Conservation (phyloP, 495 filamentous ascomycete genomes). For the Penicillium pulvis region DNA sequence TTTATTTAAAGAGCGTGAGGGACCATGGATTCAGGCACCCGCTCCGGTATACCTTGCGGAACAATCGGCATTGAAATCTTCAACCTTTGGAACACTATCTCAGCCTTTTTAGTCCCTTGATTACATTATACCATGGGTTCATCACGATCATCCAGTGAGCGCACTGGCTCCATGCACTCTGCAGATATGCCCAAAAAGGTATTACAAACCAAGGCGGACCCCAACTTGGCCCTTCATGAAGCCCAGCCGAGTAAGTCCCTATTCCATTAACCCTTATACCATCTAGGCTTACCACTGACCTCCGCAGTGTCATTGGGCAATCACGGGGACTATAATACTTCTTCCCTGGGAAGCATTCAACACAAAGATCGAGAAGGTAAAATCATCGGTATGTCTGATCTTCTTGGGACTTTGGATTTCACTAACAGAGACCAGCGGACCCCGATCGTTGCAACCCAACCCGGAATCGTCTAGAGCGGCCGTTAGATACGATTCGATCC, state of each 20-base stretch:
- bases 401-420: neutral
- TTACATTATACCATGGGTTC: constrained; percentile 23
- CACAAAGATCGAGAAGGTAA: constrained; percentile 83
- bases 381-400: constrained; percentile 66
- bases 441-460: constrained; percentile 63
- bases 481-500: constrained; percentile 86
- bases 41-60: too few relatives aligned
- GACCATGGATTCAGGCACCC: neutral
- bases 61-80: too few relatives aligned
- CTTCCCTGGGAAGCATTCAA: constrained; percentile 68
- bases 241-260: constrained; percentile 70
- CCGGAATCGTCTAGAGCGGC: constrained; percentile 81
- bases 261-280: too few relatives aligned
- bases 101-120: too few relatives aligned
- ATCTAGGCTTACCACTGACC: constrained; percentile 4
- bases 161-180: constrained; percentile 31
- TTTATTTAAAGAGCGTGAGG: neutral
- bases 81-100: too few relatives aligned
- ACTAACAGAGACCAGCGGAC: constrained; percentile 28
- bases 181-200: constrained; percentile 55
- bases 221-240: constrained; percentile 82
- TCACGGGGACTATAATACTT: constrained; percentile 40
- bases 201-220: constrained; percentile 76
- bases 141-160: constrained; percentile 30
- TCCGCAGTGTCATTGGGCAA: constrained; percentile 21